A percentile compares a stretch with the other conserved stretches of the same genome.
Conservation (phyloP, 331 rosid species). For the Prunus yedoensis region DNA sequence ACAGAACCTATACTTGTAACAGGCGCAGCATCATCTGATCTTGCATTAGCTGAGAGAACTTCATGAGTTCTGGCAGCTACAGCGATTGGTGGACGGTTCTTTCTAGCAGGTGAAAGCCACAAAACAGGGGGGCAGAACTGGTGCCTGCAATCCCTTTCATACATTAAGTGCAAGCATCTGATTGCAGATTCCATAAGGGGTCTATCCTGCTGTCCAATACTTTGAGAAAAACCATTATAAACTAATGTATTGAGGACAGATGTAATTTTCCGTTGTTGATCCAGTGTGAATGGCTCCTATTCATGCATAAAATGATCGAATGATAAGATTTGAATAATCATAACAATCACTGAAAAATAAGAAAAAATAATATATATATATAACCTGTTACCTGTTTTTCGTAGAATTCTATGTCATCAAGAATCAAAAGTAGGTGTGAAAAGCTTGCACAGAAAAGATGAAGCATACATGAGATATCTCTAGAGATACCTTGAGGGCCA, state of each 20-base stretch:
- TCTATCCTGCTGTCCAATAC: slow-evolving; percentile 50
- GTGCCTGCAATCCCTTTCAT: slow-evolving; percentile 98
- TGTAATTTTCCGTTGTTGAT: slow-evolving; percentile 81
- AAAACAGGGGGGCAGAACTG: slow-evolving; percentile 81
- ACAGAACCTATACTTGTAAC: slow-evolving; percentile 57
- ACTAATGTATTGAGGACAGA: slow-evolving; percentile 86
- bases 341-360: not conserved
- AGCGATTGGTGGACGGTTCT: slow-evolving; percentile 82
- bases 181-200: slow-evolving; percentile 85
- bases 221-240: slow-evolving; percentile 72
- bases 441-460: slow-evolving; percentile 92
- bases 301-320: slow-evolving; percentile 33
- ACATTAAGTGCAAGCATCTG: slow-evolving; percentile 93
- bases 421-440: slow-evolving; percentile 90
- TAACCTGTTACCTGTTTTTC: slow-evolving; percentile 71
- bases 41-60: slow-evolving; percentile 56
- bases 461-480: slow-evolving; percentile 64
- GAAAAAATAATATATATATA: not conserved
- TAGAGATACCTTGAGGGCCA: slow-evolving; percentile 83
- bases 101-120: slow-evolving; percentile 95
- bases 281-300: slow-evolving; percentile 87
- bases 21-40: slow-evolving; percentile 57
- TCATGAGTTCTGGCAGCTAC: slow-evolving; percentile 93
- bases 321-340: slow-evolving; percentile 15
- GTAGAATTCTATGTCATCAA: slow-evolving; percentile 95